Evolutionary conservation across 208 protist species (phyloP).

Genomic region (Leishmania major): DNA sequence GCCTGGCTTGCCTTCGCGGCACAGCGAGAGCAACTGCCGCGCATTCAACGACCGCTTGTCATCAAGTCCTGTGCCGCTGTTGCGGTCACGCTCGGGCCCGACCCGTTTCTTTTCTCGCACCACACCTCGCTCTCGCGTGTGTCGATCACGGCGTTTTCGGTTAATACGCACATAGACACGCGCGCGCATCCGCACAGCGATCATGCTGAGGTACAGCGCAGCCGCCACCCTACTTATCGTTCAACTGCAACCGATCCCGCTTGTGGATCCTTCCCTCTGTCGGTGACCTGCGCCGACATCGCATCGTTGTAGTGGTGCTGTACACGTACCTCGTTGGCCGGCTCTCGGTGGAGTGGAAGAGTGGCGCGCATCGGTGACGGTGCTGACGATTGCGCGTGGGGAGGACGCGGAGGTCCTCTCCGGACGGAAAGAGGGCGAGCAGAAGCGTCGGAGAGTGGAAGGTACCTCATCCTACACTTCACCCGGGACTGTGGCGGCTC

Average conservation of each 20-base stretch:
- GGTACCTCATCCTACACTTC: not conserved
- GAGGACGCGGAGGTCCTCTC: not conserved
- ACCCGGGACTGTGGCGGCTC: not conserved
- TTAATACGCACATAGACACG: not conserved
- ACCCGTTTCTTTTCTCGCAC: not conserved
- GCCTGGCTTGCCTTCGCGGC: not conserved
- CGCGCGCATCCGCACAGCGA: constrained; percentile 13
- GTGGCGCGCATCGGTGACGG: not conserved
- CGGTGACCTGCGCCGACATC: not conserved
- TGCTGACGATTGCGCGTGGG: not conserved
- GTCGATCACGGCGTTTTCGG: not conserved
- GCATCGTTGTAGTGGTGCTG: not conserved
- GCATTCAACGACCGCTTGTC: not conserved
- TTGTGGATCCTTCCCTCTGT: not conserved
- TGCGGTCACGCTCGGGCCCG: too few relatives aligned
- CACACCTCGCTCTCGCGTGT: not conserved
- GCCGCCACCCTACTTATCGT: not conserved
- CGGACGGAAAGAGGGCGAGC: not conserved
- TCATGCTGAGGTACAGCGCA: constrained; percentile 1
- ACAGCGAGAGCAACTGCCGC: not conserved
- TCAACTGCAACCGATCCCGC: constrained; percentile 1
- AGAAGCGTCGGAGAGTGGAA: not conserved
- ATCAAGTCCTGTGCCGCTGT: not conserved
- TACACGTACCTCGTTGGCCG: not conserved
- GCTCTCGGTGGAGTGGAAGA: not conserved